Percentiles rank a stretch among this genome's conserved stretches.
Evolutionary conservation across 345 rosid genomes (phyloP).

Genomic region (Bruguiera parviflora): DNA sequence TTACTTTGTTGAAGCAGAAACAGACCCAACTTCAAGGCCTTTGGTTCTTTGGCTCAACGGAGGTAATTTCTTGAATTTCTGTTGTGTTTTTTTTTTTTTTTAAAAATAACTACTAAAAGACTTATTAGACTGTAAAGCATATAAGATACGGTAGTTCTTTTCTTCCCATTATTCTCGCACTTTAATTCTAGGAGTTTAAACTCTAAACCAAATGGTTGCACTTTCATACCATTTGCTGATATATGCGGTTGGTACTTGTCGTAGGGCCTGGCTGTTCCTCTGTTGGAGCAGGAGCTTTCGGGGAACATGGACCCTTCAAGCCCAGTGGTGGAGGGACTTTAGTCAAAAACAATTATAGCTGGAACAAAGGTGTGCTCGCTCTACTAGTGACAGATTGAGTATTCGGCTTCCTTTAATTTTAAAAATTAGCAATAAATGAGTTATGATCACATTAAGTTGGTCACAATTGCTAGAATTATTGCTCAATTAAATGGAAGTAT

Average conservation of each 20-base stretch:
- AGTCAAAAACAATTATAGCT: conserved; percentile 8
- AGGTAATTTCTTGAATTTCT: background rate
- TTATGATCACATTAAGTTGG: no score
- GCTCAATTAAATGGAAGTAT: no score
- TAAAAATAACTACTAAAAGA: background rate
- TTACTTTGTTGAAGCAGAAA: conserved; percentile 22
- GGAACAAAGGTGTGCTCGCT: conserved; percentile 16
- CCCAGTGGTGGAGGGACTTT: background rate
- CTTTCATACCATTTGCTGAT: no score
- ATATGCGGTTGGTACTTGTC: background rate
- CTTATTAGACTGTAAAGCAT: no score
- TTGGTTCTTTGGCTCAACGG: conserved; percentile 17
- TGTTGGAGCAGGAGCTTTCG: conserved; percentile 7
- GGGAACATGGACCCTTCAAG: conserved; percentile 10
- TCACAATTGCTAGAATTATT: no score
- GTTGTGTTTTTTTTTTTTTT: background rate
- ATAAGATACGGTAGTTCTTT: no score
- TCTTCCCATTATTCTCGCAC: background rate
- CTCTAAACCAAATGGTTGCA: background rate
- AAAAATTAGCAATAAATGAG: no score
- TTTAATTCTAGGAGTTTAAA: background rate
- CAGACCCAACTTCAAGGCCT: conserved; percentile 7
- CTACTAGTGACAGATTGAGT: background rate
- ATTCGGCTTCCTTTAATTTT: background rate
- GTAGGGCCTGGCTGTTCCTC: conserved; percentile 19